phyloP scores from a whole-genome alignment of 108 stramenopile species.

The Skeletonema grethae region DNA sequence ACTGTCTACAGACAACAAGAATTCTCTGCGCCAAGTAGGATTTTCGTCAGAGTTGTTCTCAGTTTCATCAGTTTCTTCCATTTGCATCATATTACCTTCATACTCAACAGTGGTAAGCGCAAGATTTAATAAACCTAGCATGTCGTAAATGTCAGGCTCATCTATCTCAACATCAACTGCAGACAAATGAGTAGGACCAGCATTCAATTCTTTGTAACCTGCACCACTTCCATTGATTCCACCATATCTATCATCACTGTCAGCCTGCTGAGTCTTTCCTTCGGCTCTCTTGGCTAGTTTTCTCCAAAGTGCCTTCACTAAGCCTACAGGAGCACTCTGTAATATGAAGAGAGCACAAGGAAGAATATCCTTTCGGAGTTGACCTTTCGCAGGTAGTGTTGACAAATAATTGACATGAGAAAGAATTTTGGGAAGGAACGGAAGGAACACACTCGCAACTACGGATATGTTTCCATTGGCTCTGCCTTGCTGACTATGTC shows the following conservation, averaged over 20 bases:
- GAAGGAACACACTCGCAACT: constrained; percentile 73
- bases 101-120: constrained; percentile 80
- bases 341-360: constrained; percentile 77
- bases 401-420: constrained; percentile 67
- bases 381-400: constrained; percentile 70
- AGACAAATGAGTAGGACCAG: constrained; percentile 4
- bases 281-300: constrained; percentile 61
- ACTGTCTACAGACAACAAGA: constrained; percentile 45
- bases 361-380: constrained; percentile 79
- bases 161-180: constrained; percentile 27
- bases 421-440: constrained; percentile 75
- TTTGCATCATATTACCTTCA: constrained; percentile 65
- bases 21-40: constrained; percentile 69
- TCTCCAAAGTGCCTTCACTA: constrained; percentile 81
- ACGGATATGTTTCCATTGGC: constrained; percentile 60
- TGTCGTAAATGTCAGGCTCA: constrained; percentile 70
- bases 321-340: constrained; percentile 78
- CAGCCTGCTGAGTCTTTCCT: constrained; percentile 54
- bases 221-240: constrained; percentile 47
- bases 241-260: constrained; percentile 56
- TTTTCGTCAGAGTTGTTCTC: constrained; percentile 33
- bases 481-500: constrained; percentile 61
- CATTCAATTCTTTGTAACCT: constrained; percentile 5
- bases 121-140: constrained; percentile 80
- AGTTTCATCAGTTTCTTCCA: constrained; percentile 36